Base-by-base conservation (phyloP, 371 early-diverging fungal genomes). In the Rhizopus stolonifer region DNA sequence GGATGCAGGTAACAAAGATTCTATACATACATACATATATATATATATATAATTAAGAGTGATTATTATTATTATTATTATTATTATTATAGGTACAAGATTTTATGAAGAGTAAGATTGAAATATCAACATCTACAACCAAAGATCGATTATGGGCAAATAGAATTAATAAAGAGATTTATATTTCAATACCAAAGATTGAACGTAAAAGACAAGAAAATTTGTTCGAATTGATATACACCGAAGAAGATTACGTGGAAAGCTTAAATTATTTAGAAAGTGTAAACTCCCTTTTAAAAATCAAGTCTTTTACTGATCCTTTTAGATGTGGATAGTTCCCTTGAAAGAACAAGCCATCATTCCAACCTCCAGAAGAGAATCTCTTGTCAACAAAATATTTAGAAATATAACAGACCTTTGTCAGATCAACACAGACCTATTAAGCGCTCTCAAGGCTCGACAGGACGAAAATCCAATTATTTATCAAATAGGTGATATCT, bases 161-260 rank as follows among this genome's bases (percentile, higher is more conserved):
- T 42, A 67, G 73, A 4, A 85, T 88, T 1, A 83, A 91, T 3
- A 79, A 81, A 56, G 81, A 79, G 5, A 67, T 93, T 4, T 66
- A 84, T 7, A 82, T 85, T 29, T 76, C 85, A 3, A 74, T 91
- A 1, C 81, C 87, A 14, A 75, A 82, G 23, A 61, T 70, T 11
- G 97, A 97, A 66, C 77, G 84, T 57, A 92, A 90, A 58, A 84
- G 96, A 0, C 98, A 97, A 61, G 95, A 97, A 63, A 84, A 83
- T 44, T 88, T 97, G 43, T 95, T 83, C 64, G 98, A 97, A 74
- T 57, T 96, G 42, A 88, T 95, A 21, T 83, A 91, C 40, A 93
- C 91, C 5, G 96, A 96, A 65, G 81, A 83, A 52, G 89, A 94
- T 61, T 97, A 88, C 72, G 93, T 95, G 5, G 81, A 82, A 32